phyloP scores from a whole-genome alignment of 805 yeast genomes.

The Yamadazyma scolyti region DNA sequence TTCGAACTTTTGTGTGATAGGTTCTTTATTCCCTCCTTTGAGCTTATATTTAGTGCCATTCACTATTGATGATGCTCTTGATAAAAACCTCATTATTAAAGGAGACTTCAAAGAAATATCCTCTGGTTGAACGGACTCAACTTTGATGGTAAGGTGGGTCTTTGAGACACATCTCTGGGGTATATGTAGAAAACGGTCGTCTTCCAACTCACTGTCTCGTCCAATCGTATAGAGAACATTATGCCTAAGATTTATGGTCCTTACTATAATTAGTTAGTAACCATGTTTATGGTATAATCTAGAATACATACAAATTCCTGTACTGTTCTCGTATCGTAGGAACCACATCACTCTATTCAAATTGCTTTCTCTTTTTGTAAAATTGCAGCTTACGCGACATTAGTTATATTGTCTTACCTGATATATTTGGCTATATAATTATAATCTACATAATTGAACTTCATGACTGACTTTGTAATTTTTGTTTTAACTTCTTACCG shows the following conservation, averaged over 20 bases:
- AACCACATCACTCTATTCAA: too few relatives aligned
- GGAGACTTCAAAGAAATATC: constrained; percentile 4
- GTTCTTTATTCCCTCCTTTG: constrained; percentile 1
- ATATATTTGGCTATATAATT: too few relatives aligned
- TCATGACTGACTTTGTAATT: constrained; percentile 7
- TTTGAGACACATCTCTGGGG: constrained; percentile 9
- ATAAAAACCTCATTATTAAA: constrained; percentile 4
- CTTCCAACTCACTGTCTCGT: constrained; percentile 1
- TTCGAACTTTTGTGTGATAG: constrained; percentile 4
- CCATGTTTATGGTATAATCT: neutral
- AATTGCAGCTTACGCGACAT: too few relatives aligned
- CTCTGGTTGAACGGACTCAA: constrained; percentile 1
- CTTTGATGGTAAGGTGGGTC: constrained; percentile 9
- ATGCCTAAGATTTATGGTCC: constrained; percentile 3
- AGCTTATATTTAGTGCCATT: constrained; percentile 10
- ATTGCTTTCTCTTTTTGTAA: too few relatives aligned
- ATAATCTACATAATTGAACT: too few relatives aligned
- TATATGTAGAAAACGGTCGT: constrained; percentile 4
- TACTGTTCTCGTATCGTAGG: constrained; percentile 4
- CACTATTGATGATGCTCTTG: constrained; percentile 9
- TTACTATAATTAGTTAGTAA: constrained; percentile 4
- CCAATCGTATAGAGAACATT: constrained; percentile 4
- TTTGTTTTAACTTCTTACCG: constrained; percentile 47
- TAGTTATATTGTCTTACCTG: too few relatives aligned
- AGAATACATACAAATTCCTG: constrained; percentile 4